Conservation (phyloP, 495 filamentous ascomycete species). For the Xylaria bambusicola region DNA sequence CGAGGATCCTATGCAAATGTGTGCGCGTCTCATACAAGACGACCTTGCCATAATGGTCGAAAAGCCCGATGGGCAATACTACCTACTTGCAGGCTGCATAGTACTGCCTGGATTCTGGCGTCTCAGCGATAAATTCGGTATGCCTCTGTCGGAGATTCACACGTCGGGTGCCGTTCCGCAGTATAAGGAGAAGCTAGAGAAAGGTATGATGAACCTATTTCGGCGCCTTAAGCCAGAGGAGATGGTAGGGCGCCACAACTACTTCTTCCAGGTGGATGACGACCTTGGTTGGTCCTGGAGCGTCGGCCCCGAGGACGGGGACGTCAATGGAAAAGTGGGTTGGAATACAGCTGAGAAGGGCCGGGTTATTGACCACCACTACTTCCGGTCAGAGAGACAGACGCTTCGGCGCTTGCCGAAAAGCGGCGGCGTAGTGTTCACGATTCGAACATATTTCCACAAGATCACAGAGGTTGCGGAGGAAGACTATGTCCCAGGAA, state of each 20-base stretch:
- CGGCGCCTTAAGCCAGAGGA: slow-evolving; percentile 63
- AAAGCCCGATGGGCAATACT: slow-evolving; percentile 75
- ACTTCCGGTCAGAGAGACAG: slow-evolving; percentile 81
- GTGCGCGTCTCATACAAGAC: slow-evolving; percentile 76
- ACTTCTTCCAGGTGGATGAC: slow-evolving; percentile 81
- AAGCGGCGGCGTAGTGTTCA: slow-evolving; percentile 77
- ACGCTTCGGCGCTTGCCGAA: slow-evolving; percentile 70
- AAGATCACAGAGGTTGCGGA: slow-evolving; percentile 64
- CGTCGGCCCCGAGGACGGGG: slow-evolving; percentile 73
- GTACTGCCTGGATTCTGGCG: slow-evolving; percentile 88
- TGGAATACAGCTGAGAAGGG: slow-evolving; percentile 82
- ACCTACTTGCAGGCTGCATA: slow-evolving; percentile 77
- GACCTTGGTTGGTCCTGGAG: slow-evolving; percentile 68
- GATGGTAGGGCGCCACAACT: slow-evolving; percentile 64
- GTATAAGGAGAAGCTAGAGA: slow-evolving; percentile 74
- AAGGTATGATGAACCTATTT: slow-evolving; percentile 83
- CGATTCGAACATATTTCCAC: slow-evolving; percentile 78
- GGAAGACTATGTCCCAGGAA: slow-evolving; percentile 71
- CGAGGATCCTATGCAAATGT: slow-evolving; percentile 83
- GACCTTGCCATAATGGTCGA: slow-evolving; percentile 90
- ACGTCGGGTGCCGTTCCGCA: slow-evolving; percentile 79
- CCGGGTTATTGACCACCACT: slow-evolving; percentile 71
- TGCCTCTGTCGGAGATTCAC: slow-evolving; percentile 83
- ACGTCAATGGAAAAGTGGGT: slow-evolving; percentile 44
- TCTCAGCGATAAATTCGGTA: slow-evolving; percentile 79